phyloP scores from a whole-genome alignment of 2,329 filamentous ascomycete species.

The Paramyrothecium roridum region DNA sequence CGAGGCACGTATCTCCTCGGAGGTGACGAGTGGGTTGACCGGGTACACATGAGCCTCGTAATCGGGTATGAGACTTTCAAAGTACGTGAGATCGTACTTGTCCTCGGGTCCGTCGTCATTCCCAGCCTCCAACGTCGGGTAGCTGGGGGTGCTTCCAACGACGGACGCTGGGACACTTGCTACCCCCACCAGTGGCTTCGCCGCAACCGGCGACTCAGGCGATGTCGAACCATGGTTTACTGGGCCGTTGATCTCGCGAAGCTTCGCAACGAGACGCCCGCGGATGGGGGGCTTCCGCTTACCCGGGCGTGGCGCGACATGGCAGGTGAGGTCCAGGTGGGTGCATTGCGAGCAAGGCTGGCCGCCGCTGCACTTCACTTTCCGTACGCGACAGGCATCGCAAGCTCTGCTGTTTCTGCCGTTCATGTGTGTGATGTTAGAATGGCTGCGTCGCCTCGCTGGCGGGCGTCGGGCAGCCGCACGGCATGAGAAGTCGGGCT shows the following conservation, averaged over 20 bases:
- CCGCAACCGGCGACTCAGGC: background rate
- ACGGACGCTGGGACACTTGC: background rate
- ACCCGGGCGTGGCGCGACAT: constrained; percentile 11
- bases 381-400: constrained; percentile 18
- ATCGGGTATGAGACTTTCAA: constrained; percentile 11
- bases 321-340: constrained; percentile 15
- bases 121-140: background rate
- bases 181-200: background rate
- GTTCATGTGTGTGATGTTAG: constrained; percentile 8
- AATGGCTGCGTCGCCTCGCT: too few species aligned
- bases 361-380: constrained; percentile 19
- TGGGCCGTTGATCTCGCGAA: constrained; percentile 16
- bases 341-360: constrained; percentile 17
- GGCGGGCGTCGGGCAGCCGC: too few species aligned
- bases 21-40: constrained; percentile 14
- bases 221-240: constrained; percentile 15
- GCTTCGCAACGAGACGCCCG: constrained; percentile 16
- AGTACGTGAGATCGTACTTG: constrained; percentile 13
- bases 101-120: background rate
- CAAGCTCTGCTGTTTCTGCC: constrained; percentile 17
- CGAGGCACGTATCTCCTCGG: constrained; percentile 12
- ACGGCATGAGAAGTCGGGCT: too few species aligned
- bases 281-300: constrained; percentile 16
- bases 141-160: constrained; percentile 19
- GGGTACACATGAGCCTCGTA: constrained; percentile 17